Evolutionary conservation across 768 basidiomycete genomes (phyloP).

Genomic region (Dioszegia crocea): DNA sequence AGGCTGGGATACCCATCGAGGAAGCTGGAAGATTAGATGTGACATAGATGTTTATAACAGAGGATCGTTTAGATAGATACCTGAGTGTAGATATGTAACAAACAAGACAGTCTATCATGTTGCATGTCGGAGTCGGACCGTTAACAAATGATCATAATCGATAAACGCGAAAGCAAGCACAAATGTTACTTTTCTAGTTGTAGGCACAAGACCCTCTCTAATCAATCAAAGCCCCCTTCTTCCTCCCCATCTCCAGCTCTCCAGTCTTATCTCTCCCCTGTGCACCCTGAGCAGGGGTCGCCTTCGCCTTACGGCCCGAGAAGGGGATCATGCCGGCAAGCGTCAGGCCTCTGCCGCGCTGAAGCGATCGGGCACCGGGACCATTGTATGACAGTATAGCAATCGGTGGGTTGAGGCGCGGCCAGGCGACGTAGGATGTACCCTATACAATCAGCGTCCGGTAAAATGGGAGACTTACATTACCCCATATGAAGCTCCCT

Average conservation of each 20-base stretch:
- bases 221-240: constrained; percentile 59
- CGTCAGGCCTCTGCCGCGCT: constrained; percentile 66
- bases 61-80: too few relatives aligned
- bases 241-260: constrained; percentile 76
- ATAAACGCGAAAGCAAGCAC: too few relatives aligned
- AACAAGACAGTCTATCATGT: too few relatives aligned
- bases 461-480: constrained; percentile 31
- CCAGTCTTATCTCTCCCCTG: constrained; percentile 53
- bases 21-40: too few relatives aligned
- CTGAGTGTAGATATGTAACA: too few relatives aligned
- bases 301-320: constrained; percentile 36
- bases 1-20: too few relatives aligned
- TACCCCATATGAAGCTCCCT: constrained; percentile 62
- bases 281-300: constrained; percentile 2
- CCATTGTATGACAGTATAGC: constrained; percentile 84
- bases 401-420: constrained; percentile 70
- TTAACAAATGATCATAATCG: too few relatives aligned
- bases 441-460: constrained; percentile 55
- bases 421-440: constrained; percentile 93
- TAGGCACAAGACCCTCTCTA: constrained; percentile 10
- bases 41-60: too few relatives aligned
- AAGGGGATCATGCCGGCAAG: constrained; percentile 41
- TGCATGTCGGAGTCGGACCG: too few relatives aligned
- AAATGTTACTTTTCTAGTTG: too few relatives aligned
- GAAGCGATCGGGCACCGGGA: constrained; percentile 73